Percentiles rank a stretch among this genome's conserved stretches.
These are phyloP conservation scores for Platismatia glauca DNA, from an alignment of 495 filamentous ascomycete genomes.

Conservation along the genomic window DNA sequence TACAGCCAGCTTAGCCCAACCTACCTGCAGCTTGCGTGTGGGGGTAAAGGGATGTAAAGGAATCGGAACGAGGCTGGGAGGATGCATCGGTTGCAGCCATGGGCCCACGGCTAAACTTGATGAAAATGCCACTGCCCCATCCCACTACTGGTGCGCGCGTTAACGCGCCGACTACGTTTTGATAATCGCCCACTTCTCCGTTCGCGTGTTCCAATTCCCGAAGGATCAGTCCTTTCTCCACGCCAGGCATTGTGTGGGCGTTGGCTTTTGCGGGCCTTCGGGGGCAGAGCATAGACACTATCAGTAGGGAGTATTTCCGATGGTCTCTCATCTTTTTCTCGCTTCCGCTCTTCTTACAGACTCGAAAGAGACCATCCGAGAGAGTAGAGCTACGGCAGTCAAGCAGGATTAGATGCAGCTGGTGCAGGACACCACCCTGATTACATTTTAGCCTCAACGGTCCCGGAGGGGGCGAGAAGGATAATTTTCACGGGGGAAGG, in stretches of 20 bases:
- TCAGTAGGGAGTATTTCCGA: too few species aligned
- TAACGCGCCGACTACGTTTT: conserved; percentile 1
- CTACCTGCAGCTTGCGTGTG: conserved; percentile 3
- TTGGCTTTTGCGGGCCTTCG: background rate
- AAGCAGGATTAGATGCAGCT: background rate
- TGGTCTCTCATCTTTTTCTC: background rate
- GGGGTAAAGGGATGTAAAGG: background rate
- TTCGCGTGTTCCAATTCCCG: background rate
- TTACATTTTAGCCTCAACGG: background rate
- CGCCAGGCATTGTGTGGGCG: background rate
- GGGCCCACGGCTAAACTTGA: background rate
- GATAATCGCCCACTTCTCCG: background rate
- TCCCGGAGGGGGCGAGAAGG: background rate
- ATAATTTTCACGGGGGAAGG: background rate
- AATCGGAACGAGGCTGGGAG: background rate
- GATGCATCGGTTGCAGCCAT: background rate
- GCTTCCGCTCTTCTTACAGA: background rate
- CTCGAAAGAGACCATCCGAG: background rate
- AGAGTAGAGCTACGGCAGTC: background rate
- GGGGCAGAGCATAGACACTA: background rate
- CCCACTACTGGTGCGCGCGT: background rate
- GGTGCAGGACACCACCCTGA: background rate
- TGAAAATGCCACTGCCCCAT: background rate
- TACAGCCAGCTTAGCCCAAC: background rate
- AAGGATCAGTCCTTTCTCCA: background rate